Evolutionary conservation across 1,284 basidiomycete species (phyloP).

Genomic region (Blastosporella zonata): DNA sequence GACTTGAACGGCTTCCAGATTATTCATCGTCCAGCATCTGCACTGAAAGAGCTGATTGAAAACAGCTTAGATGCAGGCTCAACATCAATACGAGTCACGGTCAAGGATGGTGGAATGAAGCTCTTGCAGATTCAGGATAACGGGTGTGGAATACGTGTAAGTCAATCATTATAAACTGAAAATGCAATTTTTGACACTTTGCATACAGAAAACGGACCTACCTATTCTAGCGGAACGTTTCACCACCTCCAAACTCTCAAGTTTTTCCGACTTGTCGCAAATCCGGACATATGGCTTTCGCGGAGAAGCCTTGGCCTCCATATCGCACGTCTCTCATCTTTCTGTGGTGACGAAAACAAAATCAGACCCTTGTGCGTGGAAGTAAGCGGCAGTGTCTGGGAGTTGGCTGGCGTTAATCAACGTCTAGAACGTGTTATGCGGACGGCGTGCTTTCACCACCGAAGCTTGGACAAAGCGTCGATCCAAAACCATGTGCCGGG

Average conservation of each 20-base stretch:
- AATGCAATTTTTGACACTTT: background rate
- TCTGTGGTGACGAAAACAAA: conserved; percentile 89
- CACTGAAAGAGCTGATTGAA: conserved; percentile 95
- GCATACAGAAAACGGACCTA: conserved; percentile 64
- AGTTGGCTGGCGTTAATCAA: background rate
- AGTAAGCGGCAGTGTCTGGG: conserved; percentile 44
- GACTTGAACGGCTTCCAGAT: conserved; percentile 53
- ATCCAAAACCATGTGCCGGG: conserved; percentile 89
- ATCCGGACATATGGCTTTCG: conserved; percentile 95
- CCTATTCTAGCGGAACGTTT: conserved; percentile 93
- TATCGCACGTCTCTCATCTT: conserved; percentile 92
- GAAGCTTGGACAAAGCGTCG: conserved; percentile 64
- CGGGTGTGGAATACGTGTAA: conserved; percentile 88
- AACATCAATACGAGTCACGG: conserved; percentile 82
- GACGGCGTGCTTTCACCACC: conserved; percentile 72
- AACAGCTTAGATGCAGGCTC: conserved; percentile 93
- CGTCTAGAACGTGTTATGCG: conserved; percentile 71
- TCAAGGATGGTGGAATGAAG: conserved; percentile 97
- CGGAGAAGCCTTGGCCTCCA: conserved; percentile 95
- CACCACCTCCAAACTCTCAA: conserved; percentile 91
- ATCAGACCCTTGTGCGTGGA: conserved; percentile 82
- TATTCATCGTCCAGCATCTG: conserved; percentile 94
- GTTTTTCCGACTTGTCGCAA: conserved; percentile 84
- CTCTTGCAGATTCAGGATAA: conserved; percentile 96
- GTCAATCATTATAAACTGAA: conserved; percentile 20